Conservation (phyloP, 495 filamentous ascomycete species). For the Collariella sp. region DNA sequence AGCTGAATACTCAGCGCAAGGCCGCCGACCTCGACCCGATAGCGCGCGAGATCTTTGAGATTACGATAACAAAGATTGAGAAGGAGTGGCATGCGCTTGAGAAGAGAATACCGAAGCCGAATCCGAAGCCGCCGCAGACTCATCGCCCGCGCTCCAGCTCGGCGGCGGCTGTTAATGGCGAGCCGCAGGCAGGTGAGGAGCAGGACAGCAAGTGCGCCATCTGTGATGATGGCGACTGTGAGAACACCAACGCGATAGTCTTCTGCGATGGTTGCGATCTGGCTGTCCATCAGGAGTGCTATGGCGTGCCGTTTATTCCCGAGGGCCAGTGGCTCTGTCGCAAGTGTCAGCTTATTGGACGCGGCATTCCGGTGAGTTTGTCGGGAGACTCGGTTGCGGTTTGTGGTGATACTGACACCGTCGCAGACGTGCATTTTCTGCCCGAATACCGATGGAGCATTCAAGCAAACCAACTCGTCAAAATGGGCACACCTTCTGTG, state of each 20-base stretch:
- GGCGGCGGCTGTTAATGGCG: constrained; percentile 84
- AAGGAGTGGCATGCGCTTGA: constrained; percentile 97
- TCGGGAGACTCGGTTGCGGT: neutral
- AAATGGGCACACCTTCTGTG: constrained; percentile 97
- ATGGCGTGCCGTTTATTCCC: constrained; percentile 96
- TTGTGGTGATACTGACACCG: neutral
- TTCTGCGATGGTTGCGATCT: constrained; percentile 98
- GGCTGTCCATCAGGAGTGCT: constrained; percentile 97
- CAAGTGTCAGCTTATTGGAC: constrained; percentile 90
- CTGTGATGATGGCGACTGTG: constrained; percentile 96
- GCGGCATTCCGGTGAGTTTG: constrained; percentile 66
- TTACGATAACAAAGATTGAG: constrained; percentile 96
- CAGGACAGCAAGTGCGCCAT: constrained; percentile 97
- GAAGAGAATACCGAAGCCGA: constrained; percentile 90
- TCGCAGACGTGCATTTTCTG: constrained; percentile 88
- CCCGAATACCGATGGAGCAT: constrained; percentile 92
- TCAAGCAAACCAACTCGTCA: constrained; percentile 92
- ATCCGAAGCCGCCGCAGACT: constrained; percentile 89
- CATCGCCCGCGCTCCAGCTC: constrained; percentile 86
- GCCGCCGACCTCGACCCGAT: constrained; percentile 66
- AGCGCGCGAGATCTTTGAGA: constrained; percentile 87
- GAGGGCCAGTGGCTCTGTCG: constrained; percentile 98
- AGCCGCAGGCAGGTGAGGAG: constrained; percentile 79
- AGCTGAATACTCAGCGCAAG: constrained; percentile 68
- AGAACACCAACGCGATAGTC: constrained; percentile 99